Conservation (phyloP, 140 eudicot species). For the Senecio squalidus region DNA sequence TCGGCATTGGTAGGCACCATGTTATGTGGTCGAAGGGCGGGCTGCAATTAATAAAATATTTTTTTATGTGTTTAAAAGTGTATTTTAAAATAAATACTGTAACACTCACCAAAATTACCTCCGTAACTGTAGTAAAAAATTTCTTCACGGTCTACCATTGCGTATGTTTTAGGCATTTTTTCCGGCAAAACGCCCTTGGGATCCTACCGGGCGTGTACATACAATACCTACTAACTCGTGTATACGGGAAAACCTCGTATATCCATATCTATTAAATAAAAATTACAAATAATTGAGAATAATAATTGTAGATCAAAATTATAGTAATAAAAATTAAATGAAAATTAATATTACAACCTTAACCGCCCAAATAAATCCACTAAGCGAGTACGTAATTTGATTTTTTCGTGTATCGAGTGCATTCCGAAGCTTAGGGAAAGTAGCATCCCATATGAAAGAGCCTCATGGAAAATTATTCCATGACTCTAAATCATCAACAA, state of each 20-base stretch:
- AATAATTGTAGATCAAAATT: no score
- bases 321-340: no score
- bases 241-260: not conserved
- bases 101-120: not conserved
- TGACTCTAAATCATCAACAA: not conserved
- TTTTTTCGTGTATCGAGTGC: not conserved
- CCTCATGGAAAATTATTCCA: not conserved
- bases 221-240: not conserved
- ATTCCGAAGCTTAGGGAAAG: not conserved
- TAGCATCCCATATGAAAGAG: not conserved
- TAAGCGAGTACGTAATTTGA: no score
- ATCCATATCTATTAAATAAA: not conserved
- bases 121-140: not conserved
- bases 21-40: not conserved
- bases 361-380: no score
- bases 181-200: not conserved
- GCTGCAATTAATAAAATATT: not conserved
- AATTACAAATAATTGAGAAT: no score
- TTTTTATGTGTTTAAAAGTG: not conserved
- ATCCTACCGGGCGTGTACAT: not conserved
- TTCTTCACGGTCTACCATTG: not conserved
- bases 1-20: not conserved
- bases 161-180: not conserved
- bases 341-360: no score
- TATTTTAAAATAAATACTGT: not conserved